These are phyloP conservation scores for Trichoderma brevicompactum DNA, from an alignment of 2,329 filamentous ascomycete species.

Conservation along the genomic window DNA sequence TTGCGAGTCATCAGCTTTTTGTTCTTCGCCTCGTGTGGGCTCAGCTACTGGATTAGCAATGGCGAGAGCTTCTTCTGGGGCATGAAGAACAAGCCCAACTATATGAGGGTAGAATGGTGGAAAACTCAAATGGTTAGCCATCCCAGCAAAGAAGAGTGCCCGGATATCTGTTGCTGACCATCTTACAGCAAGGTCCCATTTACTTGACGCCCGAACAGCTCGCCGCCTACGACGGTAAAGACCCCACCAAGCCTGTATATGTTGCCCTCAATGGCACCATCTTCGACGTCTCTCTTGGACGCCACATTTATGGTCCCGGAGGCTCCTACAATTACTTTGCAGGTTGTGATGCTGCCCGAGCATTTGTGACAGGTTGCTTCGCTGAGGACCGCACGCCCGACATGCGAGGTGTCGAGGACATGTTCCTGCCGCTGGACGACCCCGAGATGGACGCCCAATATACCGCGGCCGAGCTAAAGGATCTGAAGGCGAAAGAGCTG, in stretches of 20 bases:
- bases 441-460: conserved; percentile 64
- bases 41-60: conserved; percentile 77
- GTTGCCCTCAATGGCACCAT: conserved; percentile 87
- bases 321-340: conserved; percentile 88
- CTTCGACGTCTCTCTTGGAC: conserved; percentile 77
- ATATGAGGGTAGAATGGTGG: conserved; percentile 62
- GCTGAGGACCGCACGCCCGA: conserved; percentile 81
- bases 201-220: conserved; percentile 78
- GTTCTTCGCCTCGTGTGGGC: conserved; percentile 65
- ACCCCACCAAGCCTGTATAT: conserved; percentile 79
- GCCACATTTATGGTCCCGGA: conserved; percentile 76
- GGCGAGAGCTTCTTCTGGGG: conserved; percentile 74
- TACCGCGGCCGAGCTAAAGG: conserved; percentile 57
- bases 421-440: conserved; percentile 73
- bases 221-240: conserved; percentile 73
- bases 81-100: conserved; percentile 63
- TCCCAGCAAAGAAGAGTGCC: background rate
- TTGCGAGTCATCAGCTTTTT: conserved; percentile 72
- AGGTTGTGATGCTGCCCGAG: conserved; percentile 82
- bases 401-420: conserved; percentile 82
- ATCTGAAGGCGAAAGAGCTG: conserved; percentile 64
- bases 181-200: conserved; percentile 58
- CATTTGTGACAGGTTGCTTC: conserved; percentile 94
- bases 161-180: background rate
- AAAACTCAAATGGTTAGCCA: conserved; percentile 62